A percentile compares a stretch with the other conserved stretches of the same genome.
Evolutionary conservation across 225 moss, liverwort and hornwort genomes (phyloP).

Genomic region (Antitrichia curtipendula): DNA sequence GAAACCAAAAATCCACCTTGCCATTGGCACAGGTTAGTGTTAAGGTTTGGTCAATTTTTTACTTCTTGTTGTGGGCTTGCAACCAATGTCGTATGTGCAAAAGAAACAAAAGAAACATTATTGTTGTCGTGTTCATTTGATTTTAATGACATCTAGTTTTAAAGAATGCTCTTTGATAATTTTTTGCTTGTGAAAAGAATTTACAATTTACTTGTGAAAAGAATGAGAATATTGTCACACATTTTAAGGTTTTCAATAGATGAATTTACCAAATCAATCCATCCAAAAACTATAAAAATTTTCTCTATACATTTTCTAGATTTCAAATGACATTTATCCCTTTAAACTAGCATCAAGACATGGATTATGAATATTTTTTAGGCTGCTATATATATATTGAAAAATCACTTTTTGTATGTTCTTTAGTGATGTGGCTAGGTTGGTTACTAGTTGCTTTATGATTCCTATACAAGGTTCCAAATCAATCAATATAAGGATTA

Average conservation of each 20-base stretch:
- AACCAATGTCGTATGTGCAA: fast-evolving
- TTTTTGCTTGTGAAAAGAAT: too few species aligned
- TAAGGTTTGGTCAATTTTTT: neutral
- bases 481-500: fast-evolving
- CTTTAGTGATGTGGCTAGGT: neutral
- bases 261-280: neutral
- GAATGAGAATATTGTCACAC: neutral
- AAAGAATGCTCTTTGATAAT: neutral
- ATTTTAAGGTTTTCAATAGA: neutral
- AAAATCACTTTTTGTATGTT: neutral
- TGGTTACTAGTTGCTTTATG: neutral
- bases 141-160: neutral
- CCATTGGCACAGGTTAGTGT: fast-evolving
- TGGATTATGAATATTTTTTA: too few species aligned
- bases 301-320: neutral
- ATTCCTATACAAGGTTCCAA: neutral
- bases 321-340: neutral
- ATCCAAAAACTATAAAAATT: neutral
- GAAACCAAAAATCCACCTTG: neutral
- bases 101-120: neutral
- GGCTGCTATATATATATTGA: neutral
- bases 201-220: neutral
- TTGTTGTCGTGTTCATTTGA: neutral
- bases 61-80: fast-evolving
- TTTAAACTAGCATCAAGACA: fast-evolving